Conservation (phyloP, 176 grass and related monocot species). For the barley (Hordeum vulgare) region MorexV3_pseudomolecules_assembly NC_058521.1:569842372-569842871, state of each 20-base stretch:
- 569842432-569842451: background rate
- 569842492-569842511: background rate
- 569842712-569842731: background rate
- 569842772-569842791: background rate
- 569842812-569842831: slow-evolving; percentile 41
- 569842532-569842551: background rate
- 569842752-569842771: background rate
- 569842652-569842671: background rate
- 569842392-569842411: slow-evolving; percentile 32
- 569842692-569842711: background rate
- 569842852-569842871: background rate
- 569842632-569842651: background rate
- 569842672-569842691: background rate
- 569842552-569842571: background rate
- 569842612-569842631: background rate
- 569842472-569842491: background rate
- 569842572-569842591: background rate
- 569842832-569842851: background rate
- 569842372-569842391: slow-evolving; percentile 50
- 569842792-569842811: slow-evolving; percentile 24
- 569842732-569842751: background rate
- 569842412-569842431: background rate
- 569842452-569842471: background rate
- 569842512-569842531: background rate
- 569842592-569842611: no score